phyloP scores from a whole-genome alignment of 306 rosid species.

The Alnus rubra region DNA sequence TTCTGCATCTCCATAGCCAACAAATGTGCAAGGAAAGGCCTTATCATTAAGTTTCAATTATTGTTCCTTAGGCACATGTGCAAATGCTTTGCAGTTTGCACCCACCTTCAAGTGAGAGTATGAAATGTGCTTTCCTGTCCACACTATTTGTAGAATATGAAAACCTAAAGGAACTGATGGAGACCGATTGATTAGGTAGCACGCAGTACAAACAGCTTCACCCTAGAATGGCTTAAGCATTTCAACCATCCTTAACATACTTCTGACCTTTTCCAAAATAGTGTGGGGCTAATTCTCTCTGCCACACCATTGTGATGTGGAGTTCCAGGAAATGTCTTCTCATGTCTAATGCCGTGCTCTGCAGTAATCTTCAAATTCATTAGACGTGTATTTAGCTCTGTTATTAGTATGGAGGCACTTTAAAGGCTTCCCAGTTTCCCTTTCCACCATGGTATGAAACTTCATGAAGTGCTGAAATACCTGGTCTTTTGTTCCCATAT shows the following conservation, averaged over 20 bases:
- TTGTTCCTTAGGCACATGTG: background rate
- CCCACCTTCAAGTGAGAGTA: slow-evolving; percentile 3
- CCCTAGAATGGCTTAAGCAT: background rate
- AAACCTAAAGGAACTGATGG: background rate
- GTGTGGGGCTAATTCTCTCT: background rate
- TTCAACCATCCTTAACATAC: background rate
- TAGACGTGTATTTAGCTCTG: background rate
- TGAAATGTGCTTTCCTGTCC: background rate
- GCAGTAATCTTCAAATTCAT: background rate
- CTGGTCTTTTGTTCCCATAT: background rate
- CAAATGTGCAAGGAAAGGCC: background rate
- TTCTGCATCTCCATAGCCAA: background rate
- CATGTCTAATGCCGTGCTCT: background rate
- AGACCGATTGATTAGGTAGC: background rate
- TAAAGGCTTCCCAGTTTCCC: background rate
- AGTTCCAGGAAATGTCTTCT: background rate
- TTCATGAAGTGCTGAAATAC: background rate
- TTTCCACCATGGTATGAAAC: background rate
- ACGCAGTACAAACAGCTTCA: background rate
- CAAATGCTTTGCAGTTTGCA: slow-evolving; percentile 4
- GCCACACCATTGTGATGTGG: background rate
- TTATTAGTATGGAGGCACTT: background rate
- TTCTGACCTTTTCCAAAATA: background rate
- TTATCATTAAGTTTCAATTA: background rate
- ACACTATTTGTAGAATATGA: background rate